These are phyloP conservation scores for Balakata baccata DNA, from an alignment of 345 rosid genomes.

Conservation along the genomic window DNA sequence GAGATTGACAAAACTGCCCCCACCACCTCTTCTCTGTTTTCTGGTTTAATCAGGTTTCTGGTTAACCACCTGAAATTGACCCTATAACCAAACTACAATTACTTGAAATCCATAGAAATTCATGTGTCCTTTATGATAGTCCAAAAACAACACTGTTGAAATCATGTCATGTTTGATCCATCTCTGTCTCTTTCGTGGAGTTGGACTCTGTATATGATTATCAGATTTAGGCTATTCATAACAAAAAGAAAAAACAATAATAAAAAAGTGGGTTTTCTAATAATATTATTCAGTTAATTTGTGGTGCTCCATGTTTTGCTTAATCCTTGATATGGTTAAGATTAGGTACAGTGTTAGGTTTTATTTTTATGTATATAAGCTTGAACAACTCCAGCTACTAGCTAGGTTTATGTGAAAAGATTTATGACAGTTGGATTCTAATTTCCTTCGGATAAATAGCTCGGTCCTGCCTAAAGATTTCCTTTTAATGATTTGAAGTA, in stretches of 20 bases:
- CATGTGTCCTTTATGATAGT: conserved; percentile 16
- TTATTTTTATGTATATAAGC: not conserved
- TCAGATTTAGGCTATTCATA: no score
- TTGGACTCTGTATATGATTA: no score
- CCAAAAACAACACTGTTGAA: not conserved
- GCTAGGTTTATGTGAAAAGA: not conserved
- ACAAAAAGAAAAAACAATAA: no score
- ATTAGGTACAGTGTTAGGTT: not conserved
- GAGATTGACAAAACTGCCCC: conserved; percentile 29
- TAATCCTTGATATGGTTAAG: not conserved
- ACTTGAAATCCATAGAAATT: conserved; percentile 8
- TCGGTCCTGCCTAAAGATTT: not conserved
- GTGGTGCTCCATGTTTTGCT: conserved; percentile 1
- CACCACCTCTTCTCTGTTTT: not conserved
- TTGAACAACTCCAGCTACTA: not conserved
- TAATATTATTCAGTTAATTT: not conserved
- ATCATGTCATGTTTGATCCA: conserved; percentile 18
- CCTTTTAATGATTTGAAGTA: not conserved
- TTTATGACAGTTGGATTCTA: not conserved
- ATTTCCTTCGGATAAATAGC: not conserved
- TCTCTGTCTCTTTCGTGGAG: conserved; percentile 9
- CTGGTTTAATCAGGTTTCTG: no score
- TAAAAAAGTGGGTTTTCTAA: not conserved
- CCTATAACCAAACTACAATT: conserved; percentile 23
- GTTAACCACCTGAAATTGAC: conserved; percentile 52